Base-by-base conservation (phyloP, 2,329 filamentous ascomycete species). In the Xylariales sp. region DNA sequence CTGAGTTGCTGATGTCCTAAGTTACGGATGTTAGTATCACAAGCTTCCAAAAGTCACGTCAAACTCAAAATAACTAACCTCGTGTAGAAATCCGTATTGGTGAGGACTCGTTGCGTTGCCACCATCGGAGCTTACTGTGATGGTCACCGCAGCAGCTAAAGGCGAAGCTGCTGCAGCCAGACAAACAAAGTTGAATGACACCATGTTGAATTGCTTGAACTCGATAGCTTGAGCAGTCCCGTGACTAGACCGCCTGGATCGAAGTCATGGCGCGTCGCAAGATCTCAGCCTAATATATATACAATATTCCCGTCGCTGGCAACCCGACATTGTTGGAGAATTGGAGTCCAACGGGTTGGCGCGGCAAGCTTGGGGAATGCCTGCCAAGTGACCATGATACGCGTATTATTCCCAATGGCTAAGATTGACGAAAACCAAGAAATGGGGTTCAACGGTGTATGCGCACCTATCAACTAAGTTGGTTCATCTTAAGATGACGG, bases 1-100 rank as follows among this genome's bases (percentile, higher is more conserved):
- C 82, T 2, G 78, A 82, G 57, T 84, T 78, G 59, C 80, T 80
- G 57, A 82, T 82, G 40, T 80, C 76, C 74, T 78, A 37, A 10
- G 25, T 15, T 3, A 11, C n/a, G 8, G 10, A 6, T 33, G 29
- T 40, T 25, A 40, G 29, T 19, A 39, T 16, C 19, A 18, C 16
- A n/a, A 27, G 24, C 24, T 8, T 27, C 8, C 14, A 18, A 18
- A n/a, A 11, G 27, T 22, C 22, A n/a, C 8, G 24, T 8, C 8
- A 27, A 27, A n/a, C 15, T 42, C 32, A 46, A 64, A 62, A 52
- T 68, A 2, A 33, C 54, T 28, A 43, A 69, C 66, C 56, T 70
- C 67, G 37, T 70, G 67, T 3, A 70, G 54, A 46, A 70, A 68
- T 1, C 68, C 68, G 49, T 71, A 70, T 43, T 69, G 68, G 38